Evolutionary conservation across 2,329 filamentous ascomycete genomes (phyloP).

Genomic region (Colletotrichum somersetense): DNA sequence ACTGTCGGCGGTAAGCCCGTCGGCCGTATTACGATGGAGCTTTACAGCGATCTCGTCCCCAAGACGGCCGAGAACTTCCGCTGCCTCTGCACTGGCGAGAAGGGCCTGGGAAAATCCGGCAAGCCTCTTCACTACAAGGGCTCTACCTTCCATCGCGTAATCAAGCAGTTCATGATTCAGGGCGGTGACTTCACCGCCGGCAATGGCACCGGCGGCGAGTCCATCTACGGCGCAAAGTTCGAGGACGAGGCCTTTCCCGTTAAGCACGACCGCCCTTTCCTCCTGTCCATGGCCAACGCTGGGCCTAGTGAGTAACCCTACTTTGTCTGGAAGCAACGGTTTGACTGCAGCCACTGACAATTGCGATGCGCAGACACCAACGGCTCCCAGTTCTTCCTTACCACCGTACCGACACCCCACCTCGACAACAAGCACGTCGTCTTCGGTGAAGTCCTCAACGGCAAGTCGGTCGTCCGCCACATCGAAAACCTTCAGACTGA

Average conservation of each 20-base stretch:
- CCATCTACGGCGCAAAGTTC: slow-evolving; percentile 97
- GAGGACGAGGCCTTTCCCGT: slow-evolving; percentile 94
- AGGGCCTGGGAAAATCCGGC: slow-evolving; percentile 83
- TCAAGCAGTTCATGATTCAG: slow-evolving; percentile 99
- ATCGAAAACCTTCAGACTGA: slow-evolving; percentile 87
- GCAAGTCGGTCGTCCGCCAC: slow-evolving; percentile 90
- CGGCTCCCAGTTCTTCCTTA: slow-evolving; percentile 98
- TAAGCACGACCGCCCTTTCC: slow-evolving; percentile 93
- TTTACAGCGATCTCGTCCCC: slow-evolving; percentile 82
- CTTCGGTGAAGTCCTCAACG: slow-evolving; percentile 92
- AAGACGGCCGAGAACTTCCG: slow-evolving; percentile 98
- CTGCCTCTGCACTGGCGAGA: slow-evolving; percentile 93
- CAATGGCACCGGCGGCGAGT: slow-evolving; percentile 96
- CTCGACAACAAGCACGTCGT: slow-evolving; percentile 97
- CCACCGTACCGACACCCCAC: slow-evolving; percentile 93
- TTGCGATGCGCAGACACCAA: slow-evolving; percentile 76
- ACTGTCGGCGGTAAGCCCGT: slow-evolving; percentile 79
- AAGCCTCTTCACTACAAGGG: slow-evolving; percentile 95
- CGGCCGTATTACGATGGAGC: slow-evolving; percentile 88
- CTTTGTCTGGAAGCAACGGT: neutral
- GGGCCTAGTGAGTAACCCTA: slow-evolving; percentile 76
- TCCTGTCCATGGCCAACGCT: slow-evolving; percentile 98
- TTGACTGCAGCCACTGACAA: slow-evolving; percentile 25
- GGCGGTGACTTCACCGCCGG: slow-evolving; percentile 96
- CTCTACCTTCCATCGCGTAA: slow-evolving; percentile 93